A percentile compares a stretch with the other conserved stretches of the same genome.
These are phyloP conservation scores for Heteromeles arbutifolia DNA, from an alignment of 306 rosid genomes.

Conservation along the genomic window DNA sequence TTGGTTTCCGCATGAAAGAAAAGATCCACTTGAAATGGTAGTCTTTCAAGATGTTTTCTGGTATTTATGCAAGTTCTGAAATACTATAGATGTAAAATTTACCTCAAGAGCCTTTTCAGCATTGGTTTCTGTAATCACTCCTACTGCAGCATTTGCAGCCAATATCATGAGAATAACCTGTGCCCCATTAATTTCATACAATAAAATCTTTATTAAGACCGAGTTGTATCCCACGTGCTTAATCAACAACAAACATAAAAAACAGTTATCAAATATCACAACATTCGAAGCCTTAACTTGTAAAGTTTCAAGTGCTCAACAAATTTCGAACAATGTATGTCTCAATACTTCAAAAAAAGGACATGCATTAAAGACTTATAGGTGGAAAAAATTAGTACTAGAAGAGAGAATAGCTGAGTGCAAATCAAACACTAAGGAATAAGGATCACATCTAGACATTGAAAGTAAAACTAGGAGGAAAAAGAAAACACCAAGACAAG, in stretches of 20 bases:
- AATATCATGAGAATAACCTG: constrained; percentile 93
- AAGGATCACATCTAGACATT: not conserved
- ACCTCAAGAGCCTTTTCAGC: constrained; percentile 99
- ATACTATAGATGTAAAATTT: constrained; percentile 20
- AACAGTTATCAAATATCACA: not conserved
- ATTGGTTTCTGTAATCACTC: constrained; percentile 92
- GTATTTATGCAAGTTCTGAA: not conserved
- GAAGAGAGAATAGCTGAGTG: not conserved
- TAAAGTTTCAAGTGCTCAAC: constrained; percentile 5
- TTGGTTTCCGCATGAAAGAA: not conserved
- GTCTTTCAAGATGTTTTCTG: constrained; percentile 1
- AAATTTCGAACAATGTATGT: not conserved
- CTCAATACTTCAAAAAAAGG: not conserved
- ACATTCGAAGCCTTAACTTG: not conserved
- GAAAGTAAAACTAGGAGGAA: not conserved
- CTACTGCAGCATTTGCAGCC: constrained; percentile 97
- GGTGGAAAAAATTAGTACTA: not conserved
- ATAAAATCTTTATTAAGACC: not conserved
- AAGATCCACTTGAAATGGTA: not conserved
- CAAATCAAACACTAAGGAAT: not conserved
- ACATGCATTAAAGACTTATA: not conserved
- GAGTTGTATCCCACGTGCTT: not conserved
- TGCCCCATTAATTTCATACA: constrained; percentile 13
- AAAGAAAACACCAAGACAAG: not conserved
- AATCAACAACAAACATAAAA: not conserved